Conservation (phyloP, 371 early-diverging fungal species). For the Mucor mucedo region DNA sequence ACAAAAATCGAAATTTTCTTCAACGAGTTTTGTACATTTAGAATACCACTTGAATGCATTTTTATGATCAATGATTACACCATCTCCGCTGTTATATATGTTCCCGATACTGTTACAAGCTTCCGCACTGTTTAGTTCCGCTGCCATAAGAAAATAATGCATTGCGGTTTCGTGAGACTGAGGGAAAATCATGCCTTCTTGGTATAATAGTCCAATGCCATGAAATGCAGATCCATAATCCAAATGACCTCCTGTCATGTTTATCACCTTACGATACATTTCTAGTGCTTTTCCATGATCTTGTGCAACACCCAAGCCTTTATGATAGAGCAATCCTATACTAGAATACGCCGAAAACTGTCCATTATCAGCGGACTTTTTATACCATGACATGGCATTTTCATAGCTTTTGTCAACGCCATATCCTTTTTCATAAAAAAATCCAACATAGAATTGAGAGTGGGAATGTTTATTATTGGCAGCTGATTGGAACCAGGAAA, state of each 20-base stretch:
- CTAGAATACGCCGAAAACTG: background rate
- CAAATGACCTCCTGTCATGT: too few species aligned
- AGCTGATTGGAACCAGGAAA: background rate
- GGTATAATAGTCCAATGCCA: background rate
- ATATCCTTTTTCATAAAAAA: background rate
- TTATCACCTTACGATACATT: background rate
- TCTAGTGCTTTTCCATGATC: slow-evolving; percentile 9
- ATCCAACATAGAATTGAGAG: background rate
- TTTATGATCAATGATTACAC: background rate
- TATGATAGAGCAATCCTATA: slow-evolving; percentile 4
- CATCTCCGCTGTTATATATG: background rate
- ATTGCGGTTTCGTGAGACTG: background rate
- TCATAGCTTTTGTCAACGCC: slow-evolving; percentile 3
- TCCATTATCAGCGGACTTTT: slow-evolving; percentile 7
- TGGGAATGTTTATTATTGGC: background rate
- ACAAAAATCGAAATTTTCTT: background rate
- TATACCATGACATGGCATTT: slow-evolving; percentile 4
- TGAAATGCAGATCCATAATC: background rate
- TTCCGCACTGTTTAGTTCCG: background rate
- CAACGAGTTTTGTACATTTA: background rate
- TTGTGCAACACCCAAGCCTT: background rate
- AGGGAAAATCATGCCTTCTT: background rate
- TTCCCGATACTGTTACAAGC: background rate
- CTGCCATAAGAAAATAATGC: background rate
- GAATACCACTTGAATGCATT: background rate